phyloP scores from a whole-genome alignment of 768 basidiomycete species.

The Leccinum aurantiacum region DNA sequence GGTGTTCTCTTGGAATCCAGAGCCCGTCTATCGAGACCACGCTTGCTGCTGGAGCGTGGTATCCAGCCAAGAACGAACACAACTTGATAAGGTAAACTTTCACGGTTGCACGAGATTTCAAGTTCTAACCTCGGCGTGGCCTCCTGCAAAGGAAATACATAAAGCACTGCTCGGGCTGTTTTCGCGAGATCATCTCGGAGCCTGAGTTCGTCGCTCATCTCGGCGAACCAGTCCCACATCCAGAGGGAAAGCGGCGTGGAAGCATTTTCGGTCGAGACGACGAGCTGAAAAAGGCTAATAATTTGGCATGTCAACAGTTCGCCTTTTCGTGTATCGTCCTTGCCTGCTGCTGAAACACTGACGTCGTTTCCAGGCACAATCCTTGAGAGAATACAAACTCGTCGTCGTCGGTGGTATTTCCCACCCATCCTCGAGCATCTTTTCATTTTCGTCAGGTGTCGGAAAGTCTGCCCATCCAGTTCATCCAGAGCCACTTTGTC shows the following conservation, averaged over 20 bases:
- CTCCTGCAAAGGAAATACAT: conserved; percentile 55
- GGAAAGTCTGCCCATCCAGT: conserved; percentile 95
- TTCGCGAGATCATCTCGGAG: conserved; percentile 65
- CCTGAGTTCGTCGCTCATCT: conserved; percentile 67
- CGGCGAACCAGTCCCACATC: conserved; percentile 62
- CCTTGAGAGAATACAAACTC: conserved; percentile 92
- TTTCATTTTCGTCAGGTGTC: conserved; percentile 27
- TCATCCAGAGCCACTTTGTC: conserved; percentile 87
- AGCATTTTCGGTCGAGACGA: conserved; percentile 89
- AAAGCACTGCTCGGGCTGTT: conserved; percentile 53
- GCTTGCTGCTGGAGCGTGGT: conserved; percentile 81
- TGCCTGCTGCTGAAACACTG: background rate
- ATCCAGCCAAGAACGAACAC: conserved; percentile 76
- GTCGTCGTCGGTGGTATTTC: conserved; percentile 83
- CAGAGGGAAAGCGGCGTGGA: conserved; percentile 56
- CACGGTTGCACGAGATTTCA: background rate
- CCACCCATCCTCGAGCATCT: conserved; percentile 28
- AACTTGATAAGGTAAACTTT: conserved; percentile 62
- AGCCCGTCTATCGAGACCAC: conserved; percentile 47
- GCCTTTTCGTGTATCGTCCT: background rate
- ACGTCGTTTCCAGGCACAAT: conserved; percentile 59
- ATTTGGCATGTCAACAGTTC: background rate
- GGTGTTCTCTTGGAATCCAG: conserved; percentile 10
- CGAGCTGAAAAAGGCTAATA: conserved; percentile 73
- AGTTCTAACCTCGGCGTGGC: background rate